Base-by-base conservation (phyloP, 75 land plant species). In the Isoetes taiwanensis region DNA sequence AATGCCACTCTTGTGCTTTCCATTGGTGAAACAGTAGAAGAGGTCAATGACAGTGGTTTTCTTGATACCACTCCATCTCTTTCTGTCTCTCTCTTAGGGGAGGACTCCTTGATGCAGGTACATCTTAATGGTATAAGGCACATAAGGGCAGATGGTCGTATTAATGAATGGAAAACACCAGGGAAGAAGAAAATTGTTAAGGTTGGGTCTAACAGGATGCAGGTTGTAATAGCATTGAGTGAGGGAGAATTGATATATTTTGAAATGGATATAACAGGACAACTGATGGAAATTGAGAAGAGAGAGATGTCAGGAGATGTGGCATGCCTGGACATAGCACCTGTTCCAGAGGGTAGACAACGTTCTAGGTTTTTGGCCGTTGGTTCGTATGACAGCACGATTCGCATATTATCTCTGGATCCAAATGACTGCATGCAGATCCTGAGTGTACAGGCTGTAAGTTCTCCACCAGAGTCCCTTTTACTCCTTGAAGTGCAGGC, bases 91-190 rank as follows among this genome's bases (percentile, higher is more conserved):
- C 77, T 93, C 46, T 65, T 93, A 50, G 96, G 96, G 1, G 99
- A 93, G 54, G 99, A 93, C 58, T 88, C 96, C n/a, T 68, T 93
- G 52, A 93, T 93, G 99, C 99, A 93, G 72, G 99, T 93, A 30
- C 94, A 93, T 56, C 99, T 95, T 0, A 81, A 78, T 84, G 99
- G 99, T 28, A 93, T 93, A 38, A 74, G 99, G 58, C 99, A 93
- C 61, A 93, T 93, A 17, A 79, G 96, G 60, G 94, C 93, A 63
- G 95, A 84, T 68, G 83, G 90, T 30, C 85, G 99, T 64, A 75
- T 88, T 24, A 93, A 93, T 54, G 99, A 93, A 69, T 93, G 99
- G 99, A 93, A 78, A 65, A 88, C 96, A 14, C 99, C 99, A 23
- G 99, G 99, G 26, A 93, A 84, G 74, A 88, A 83, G 72, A 88